These are phyloP conservation scores for Letharia lupina DNA, from an alignment of 495 filamentous ascomycete genomes.

Conservation along the genomic window DNA sequence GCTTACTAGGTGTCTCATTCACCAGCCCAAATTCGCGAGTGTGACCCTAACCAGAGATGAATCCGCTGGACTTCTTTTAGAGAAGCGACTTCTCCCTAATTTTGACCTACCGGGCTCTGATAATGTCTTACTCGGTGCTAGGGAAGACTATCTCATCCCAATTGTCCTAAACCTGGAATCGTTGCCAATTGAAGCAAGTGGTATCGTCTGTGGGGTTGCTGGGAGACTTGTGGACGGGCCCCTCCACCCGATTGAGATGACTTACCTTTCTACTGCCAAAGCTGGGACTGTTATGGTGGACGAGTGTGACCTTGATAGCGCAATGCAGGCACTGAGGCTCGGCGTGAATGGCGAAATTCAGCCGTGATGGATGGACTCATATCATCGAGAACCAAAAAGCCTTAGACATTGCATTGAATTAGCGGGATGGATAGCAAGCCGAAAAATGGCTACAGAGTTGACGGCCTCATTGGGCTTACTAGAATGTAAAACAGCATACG, in stretches of 20 bases:
- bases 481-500: background rate
- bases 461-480: background rate
- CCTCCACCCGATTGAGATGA: conserved; percentile 60
- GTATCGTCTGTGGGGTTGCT: conserved; percentile 88
- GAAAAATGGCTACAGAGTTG: background rate
- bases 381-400: background rate
- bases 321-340: conserved; percentile 54
- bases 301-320: conserved; percentile 58
- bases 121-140: conserved; percentile 67
- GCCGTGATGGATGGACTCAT: conserved; percentile 2
- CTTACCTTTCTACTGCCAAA: conserved; percentile 79
- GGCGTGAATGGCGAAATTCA: conserved; percentile 12
- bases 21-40: conserved; percentile 71
- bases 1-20: conserved; percentile 58
- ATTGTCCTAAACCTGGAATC: conserved; percentile 80
- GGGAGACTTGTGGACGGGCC: conserved; percentile 59
- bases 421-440: background rate
- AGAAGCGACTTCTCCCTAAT: conserved; percentile 58
- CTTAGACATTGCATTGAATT: background rate
- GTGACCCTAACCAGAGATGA: conserved; percentile 80
- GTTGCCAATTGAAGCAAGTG: conserved; percentile 80
- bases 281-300: conserved; percentile 86
- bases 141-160: conserved; percentile 72
- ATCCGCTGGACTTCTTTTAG: conserved; percentile 72
- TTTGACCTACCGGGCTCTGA: conserved; percentile 40